phyloP scores from a whole-genome alignment of 306 rosid species.

The Acacia crassicarpa region DNA sequence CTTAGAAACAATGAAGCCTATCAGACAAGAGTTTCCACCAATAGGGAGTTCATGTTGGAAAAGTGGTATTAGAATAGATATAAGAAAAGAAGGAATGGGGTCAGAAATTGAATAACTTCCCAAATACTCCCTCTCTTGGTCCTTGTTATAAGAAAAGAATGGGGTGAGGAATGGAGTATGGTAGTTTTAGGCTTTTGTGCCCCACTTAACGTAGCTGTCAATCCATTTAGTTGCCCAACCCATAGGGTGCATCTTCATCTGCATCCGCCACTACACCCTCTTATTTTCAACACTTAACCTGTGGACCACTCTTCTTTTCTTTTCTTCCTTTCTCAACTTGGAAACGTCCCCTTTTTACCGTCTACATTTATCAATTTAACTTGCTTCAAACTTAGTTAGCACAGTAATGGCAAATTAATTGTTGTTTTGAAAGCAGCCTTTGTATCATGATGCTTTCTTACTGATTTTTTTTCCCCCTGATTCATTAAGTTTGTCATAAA shows the following conservation, averaged over 20 bases:
- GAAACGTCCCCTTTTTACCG: neutral
- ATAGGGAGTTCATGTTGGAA: neutral
- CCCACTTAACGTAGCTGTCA: slow-evolving; percentile 26
- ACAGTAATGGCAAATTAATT: neutral
- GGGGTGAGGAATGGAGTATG: neutral
- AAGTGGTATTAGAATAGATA: neutral
- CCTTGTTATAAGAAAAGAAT: neutral
- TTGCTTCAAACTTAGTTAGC: neutral
- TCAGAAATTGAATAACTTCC: neutral
- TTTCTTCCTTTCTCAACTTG: neutral
- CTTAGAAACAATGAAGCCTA: neutral
- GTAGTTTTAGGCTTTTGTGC: slow-evolving; percentile 1
- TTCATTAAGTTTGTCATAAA: neutral
- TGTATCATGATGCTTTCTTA: neutral
- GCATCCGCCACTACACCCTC: neutral
- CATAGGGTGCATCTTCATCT: slow-evolving; percentile 21
- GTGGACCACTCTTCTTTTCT: neutral
- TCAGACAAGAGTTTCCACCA: neutral
- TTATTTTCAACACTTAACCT: neutral
- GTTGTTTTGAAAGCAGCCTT: neutral
- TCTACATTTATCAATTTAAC: neutral
- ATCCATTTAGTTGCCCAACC: slow-evolving; percentile 22
- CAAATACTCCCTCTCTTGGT: neutral
- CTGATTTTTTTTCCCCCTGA: neutral
- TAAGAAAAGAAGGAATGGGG: neutral